Evolutionary conservation across 78 protist species (phyloP).

Genomic region (Emiliania huxleyi): DNA sequence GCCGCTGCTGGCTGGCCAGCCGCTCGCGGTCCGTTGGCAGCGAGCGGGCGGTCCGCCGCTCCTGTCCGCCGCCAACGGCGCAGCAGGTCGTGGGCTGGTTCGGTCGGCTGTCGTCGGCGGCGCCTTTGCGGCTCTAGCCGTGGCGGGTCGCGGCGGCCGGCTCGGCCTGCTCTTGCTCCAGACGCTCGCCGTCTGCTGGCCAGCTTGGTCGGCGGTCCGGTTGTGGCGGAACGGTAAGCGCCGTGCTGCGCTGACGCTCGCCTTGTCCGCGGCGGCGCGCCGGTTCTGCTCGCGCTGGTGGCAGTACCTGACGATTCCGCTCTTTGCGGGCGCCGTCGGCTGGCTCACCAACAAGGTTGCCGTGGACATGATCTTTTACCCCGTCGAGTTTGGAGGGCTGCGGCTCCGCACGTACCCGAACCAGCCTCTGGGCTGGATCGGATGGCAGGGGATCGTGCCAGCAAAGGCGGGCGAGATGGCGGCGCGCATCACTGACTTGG

Average conservation of each 20-base stretch:
- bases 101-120: too few relatives aligned
- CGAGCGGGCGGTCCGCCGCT: too few relatives aligned
- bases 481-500: neutral
- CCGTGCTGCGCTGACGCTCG: neutral
- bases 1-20: too few relatives aligned
- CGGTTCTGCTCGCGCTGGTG: slow-evolving; percentile 16
- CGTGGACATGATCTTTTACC: slow-evolving; percentile 43
- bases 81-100: too few relatives aligned
- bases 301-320: slow-evolving; percentile 29
- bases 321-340: slow-evolving; percentile 25
- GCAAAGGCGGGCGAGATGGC: slow-evolving; percentile 32
- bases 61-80: too few relatives aligned
- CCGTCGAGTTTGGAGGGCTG: slow-evolving; percentile 11
- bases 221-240: neutral
- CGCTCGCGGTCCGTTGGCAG: too few relatives aligned
- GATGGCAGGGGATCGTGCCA: slow-evolving; percentile 48
- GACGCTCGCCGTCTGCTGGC: neutral
- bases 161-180: too few relatives aligned
- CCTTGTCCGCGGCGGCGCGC: neutral
- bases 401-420: neutral
- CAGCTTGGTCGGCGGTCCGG: neutral
- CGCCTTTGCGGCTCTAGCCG: too few relatives aligned
- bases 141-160: too few relatives aligned
- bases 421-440: slow-evolving; percentile 16
- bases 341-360: slow-evolving; percentile 36